Evolutionary conservation across 306 rosid genomes (phyloP), one percentile per base, ranked within the genome.

Genomic region (Ochetophila trinervis): DNA sequence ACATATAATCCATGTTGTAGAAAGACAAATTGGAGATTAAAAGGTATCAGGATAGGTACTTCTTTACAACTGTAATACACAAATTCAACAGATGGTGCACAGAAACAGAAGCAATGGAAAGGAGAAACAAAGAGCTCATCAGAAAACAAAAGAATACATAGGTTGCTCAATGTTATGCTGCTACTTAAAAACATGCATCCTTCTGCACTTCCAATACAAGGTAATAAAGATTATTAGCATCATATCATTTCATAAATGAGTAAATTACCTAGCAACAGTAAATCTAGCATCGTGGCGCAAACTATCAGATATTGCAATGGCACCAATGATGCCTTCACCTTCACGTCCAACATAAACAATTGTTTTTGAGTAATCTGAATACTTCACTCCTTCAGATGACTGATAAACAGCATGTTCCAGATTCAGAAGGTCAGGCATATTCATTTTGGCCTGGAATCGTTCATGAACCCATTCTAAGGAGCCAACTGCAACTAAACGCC

Each of bases 311-410:
- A 93, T 75, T 77, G 91, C 84, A 65, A 93, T 83, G 73, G 91
- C 96, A 65, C 91, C 96, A 57, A 93, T 83, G 70, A 87, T 73
- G 71, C 99, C 97, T 77, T 87, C 99, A 35, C 90, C 99, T 81
- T 93, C 96, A 59, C 96, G 85, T 67, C 99, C 99, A 77, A 93
- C 91, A 37, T 87, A 87, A 65, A 90, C 97, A 74, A 93, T 76
- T 57, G 97, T 86, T 84, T 84, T 87, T 3, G 99, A 93, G 78
- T 80, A 72, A 62, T 75, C 77, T 57, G 96, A 81, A 65, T 71
- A 70, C 56, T 91, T 69, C 49, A 79, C 55, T 62, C 76, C 76
- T 60, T 72, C 67, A 11, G 63, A 81, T 64, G 86, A 83, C 71
- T 81, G 85, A 63, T 69, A 74, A 70, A 89, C 73, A 35, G 70